Base-by-base conservation (phyloP, 2,329 filamentous ascomycete genomes). In the Xylaria sp. region DNA sequence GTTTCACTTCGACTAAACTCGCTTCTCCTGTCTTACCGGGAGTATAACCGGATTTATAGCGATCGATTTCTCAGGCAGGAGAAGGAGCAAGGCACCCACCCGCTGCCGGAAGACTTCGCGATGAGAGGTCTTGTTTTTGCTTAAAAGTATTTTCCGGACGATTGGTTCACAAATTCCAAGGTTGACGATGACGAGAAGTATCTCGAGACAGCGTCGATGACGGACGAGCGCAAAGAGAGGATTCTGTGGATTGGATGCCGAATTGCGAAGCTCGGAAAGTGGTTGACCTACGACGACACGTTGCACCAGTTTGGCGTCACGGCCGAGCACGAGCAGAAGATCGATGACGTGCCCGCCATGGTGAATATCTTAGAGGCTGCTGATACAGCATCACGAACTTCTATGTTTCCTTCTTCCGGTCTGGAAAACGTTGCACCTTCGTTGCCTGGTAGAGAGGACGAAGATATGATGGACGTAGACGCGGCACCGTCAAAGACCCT, bases 21-120 rank as follows among this genome's bases (percentile, higher is more conserved):
- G n/a, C n/a, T n/a, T n/a, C n/a, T n/a, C n/a, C n/a, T n/a, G n/a
- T n/a, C n/a, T 0, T 73, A 63, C 16, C 50, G 69, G 2, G 40
- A 60, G 1, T 65, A 70, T 40, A 58, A 65, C 3, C 66, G 75
- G 20, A 71, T 83, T 55, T 71, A 72, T 26, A 72, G 65, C 24
- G 68, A 65, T 1, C 64, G 71, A 0, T 85, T 89, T 52, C 81
- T 82, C 0, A 65, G 71, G 1, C 73, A 74, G 2, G 75, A 75
- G 1, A 74, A 73, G 39, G 69, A 75, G 24, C 70, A n/a, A n/a
- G 67, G 76, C 0, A 76, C 76, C 1, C 74, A 78, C 1, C 87
- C 88, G 0, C 67, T 91, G 0, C 86, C 87, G 0, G 89, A 91
- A 44, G 89, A 92, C 56, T 90, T 84, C 59, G 77, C 82, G 0